Evolutionary conservation across 2,329 filamentous ascomycete genomes (phyloP), one percentile per base, ranked within the genome.

Genomic region (Pyrenochaeta sp.): DNA sequence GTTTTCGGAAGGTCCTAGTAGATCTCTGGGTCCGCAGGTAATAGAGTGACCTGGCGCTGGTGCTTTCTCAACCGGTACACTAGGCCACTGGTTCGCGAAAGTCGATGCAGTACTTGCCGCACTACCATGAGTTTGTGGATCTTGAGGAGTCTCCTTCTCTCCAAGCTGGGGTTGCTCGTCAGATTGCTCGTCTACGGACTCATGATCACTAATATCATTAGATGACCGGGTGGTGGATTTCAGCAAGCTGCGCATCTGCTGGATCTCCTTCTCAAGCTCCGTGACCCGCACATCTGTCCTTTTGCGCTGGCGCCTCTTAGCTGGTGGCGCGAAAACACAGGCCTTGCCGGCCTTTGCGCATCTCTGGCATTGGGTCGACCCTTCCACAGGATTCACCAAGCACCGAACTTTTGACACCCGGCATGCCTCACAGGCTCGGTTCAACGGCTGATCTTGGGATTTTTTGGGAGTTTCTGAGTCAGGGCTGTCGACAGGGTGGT

Each of bases 231-330:
- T 61, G 39, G 64, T 69, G 7, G 68, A 52, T 39, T 66, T 71
- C 24, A 77, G 52, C 5, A 77, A 62, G 28, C 67, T 68, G 34
- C 72, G 73, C 71, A 77, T 72, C 50, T 74, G 71, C 56, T 68
- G 73, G 44, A 77, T 71, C 50, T 77, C 74, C 54, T 64, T 74
- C 59, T 77, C 75, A 6, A 77, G 56, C 42, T 77, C 75, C 28
- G 75, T 73, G 5, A 77, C 74, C 19, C 75, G 64, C 9, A 76
- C 72, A 54, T 77, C 75, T 47, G 75, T 77, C 44, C 74, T 68
- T 39, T 77, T 77, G 5, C 74, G 65, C 49, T 77, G 75, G 12
- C 73, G 60, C 36, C 75, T 64, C 62, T 77, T 77, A 44, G 68
- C 71, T n/a, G 75, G 74, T 1, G 74, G 62, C 15, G 73, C 72